These are phyloP conservation scores for Trichoderma breve DNA, from an alignment of 2,329 filamentous ascomycete genomes.

Conservation along the genomic window DNA sequence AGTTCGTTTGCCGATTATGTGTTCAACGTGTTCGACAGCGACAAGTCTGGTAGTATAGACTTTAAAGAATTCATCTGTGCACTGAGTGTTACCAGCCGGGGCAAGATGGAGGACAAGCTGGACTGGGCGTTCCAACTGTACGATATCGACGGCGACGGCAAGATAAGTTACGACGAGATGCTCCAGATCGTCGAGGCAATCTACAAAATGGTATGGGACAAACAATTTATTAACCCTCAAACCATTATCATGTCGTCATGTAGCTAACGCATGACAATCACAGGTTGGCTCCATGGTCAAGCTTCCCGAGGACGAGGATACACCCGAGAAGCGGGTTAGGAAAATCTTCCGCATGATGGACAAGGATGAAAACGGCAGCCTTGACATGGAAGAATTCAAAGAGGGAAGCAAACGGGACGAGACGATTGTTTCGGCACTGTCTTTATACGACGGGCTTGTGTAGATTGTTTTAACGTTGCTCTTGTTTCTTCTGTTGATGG, in stretches of 20 bases:
- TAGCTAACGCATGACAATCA: background rate
- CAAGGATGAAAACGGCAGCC: conserved; percentile 96
- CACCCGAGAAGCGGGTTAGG: conserved; percentile 92
- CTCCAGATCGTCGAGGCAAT: conserved; percentile 97
- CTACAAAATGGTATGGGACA: conserved; percentile 85
- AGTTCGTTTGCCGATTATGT: conserved; percentile 98
- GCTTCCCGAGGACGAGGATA: conserved; percentile 96
- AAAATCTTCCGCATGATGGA: conserved; percentile 99
- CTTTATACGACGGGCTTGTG: conserved; percentile 93
- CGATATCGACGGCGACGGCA: conserved; percentile 97
- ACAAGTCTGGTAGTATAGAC: conserved; percentile 96
- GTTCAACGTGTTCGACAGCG: conserved; percentile 97
- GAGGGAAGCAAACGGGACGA: conserved; percentile 98
- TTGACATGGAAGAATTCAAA: conserved; percentile 98
- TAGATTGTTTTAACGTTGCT: conserved; percentile 38
- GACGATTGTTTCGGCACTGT: conserved; percentile 95
- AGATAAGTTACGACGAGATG: conserved; percentile 99
- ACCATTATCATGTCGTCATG: background rate
- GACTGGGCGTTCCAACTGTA: conserved; percentile 99
- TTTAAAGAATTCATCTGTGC: conserved; percentile 99
- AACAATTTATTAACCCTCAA: background rate
- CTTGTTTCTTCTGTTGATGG: conserved; percentile 6
- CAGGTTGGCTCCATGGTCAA: conserved; percentile 99
- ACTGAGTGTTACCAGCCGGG: conserved; percentile 90
- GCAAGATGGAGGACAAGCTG: conserved; percentile 99